These are phyloP conservation scores for Camellia sinensis DNA, from an alignment of 148 eudicot genomes.

Conservation along the genomic window DNA sequence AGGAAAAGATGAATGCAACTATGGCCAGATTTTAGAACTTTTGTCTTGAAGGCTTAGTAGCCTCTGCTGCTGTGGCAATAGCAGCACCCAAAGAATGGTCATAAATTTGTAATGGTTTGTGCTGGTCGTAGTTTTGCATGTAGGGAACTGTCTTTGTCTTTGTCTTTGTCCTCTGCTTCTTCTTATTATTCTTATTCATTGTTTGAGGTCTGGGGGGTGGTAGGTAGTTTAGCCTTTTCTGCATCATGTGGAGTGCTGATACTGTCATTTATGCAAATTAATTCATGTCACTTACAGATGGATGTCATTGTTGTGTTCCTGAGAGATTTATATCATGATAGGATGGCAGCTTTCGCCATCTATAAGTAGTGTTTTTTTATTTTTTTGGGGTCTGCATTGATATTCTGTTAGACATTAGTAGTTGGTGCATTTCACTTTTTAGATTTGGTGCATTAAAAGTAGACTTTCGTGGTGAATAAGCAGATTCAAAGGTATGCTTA, in stretches of 20 bases:
- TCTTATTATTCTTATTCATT: no score
- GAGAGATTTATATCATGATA: neutral
- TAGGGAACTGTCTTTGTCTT: neutral
- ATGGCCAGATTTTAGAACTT: neutral
- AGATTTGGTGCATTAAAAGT: neutral
- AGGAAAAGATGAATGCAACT: slow-evolving; percentile 5
- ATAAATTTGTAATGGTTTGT: neutral
- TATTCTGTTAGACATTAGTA: neutral
- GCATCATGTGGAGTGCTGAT: neutral
- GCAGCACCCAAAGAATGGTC: neutral
- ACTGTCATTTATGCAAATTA: neutral
- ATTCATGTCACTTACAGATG: neutral
- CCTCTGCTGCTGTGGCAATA: neutral
- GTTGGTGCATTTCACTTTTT: neutral
- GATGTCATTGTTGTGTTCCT: neutral
- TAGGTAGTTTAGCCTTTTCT: neutral
- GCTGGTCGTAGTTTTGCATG: slow-evolving; percentile 3
- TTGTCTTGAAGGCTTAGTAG: neutral
- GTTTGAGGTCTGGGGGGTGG: neutral
- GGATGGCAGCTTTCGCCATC: neutral
- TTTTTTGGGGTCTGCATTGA: neutral
- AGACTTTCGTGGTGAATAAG: neutral
- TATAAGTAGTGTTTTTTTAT: neutral
- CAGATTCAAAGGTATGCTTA: neutral
- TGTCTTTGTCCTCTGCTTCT: neutral